Conservation (phyloP, 2,329 filamentous ascomycete genomes). For the Pezicula radicicola region DNA sequence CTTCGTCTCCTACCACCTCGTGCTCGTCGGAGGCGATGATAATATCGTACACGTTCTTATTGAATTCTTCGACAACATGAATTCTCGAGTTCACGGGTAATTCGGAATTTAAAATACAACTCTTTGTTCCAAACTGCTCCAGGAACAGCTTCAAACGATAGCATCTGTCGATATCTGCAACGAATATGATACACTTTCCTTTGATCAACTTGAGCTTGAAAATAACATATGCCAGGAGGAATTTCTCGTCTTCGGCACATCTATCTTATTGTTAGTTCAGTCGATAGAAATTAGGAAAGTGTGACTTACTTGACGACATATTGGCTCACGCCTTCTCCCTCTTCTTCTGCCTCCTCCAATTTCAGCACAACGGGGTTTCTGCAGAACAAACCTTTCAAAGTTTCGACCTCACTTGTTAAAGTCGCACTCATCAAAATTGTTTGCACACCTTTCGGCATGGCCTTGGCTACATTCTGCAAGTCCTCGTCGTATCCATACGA, state of each 20-base stretch:
- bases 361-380: slow-evolving; percentile 76
- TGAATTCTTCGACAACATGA: slow-evolving; percentile 96
- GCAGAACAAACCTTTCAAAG: slow-evolving; percentile 81
- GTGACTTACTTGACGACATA: slow-evolving; percentile 71
- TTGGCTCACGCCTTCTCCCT: slow-evolving; percentile 76
- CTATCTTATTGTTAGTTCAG: slow-evolving; percentile 34
- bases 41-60: slow-evolving; percentile 94
- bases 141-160: slow-evolving; percentile 94
- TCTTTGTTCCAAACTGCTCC: slow-evolving; percentile 94
- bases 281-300: neutral
- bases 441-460: slow-evolving; percentile 81
- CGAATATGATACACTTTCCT: slow-evolving; percentile 84
- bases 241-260: slow-evolving; percentile 97
- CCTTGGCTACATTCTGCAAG: slow-evolving; percentile 72
- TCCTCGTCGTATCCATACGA: slow-evolving; percentile 95
- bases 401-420: slow-evolving; percentile 81
- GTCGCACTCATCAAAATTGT: slow-evolving; percentile 94
- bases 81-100: slow-evolving; percentile 89
- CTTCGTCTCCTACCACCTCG: slow-evolving; percentile 72
- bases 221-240: slow-evolving; percentile 86
- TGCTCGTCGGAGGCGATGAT: slow-evolving; percentile 95
- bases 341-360: slow-evolving; percentile 77
- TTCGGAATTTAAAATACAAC: slow-evolving; percentile 91
- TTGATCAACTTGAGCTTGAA: slow-evolving; percentile 94
- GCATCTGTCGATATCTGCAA: slow-evolving; percentile 82